Base-by-base conservation (phyloP, 2,329 filamentous ascomycete genomes). In the Beauveria sp. region DNA sequence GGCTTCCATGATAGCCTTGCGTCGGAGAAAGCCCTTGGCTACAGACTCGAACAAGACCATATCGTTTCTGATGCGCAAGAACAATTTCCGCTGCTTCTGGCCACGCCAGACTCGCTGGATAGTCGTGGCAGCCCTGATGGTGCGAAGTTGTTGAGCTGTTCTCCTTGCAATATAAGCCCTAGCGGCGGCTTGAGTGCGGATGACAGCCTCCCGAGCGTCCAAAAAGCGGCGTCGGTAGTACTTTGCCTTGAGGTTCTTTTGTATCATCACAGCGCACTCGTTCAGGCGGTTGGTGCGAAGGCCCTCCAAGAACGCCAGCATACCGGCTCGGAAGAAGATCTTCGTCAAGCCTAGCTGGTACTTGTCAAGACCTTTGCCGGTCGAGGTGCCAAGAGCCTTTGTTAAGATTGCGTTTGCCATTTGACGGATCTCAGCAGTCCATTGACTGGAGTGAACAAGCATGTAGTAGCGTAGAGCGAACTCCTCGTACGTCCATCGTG, bases 291-390 rank as follows among this genome's bases (percentile, higher is more conserved):
- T 91, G 14, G 95, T 97, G 63, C 95, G 87, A 66, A 97, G 81
- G 67, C 97, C 97, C 77, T 99, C 95, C 56, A 99, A 80, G 78
- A 97, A 97, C 7, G 95, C 95, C 68, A 99, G 87, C 95, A 99
- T 99, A 75, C 95, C 95, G 61, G 95, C 95, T 63, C 95, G 89
- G 86, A 99, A 99, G 79, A 99, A 99, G 72, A 99, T 97, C 79
- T 99, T 99, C 58, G 93, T 98, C 66, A 98, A 81, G 77, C 95
- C 95, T 66, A 99, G 85, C 77, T 99, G 95, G 72, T 98, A 99
- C 77, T 96, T 99, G 78, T 98, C 95, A 59, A 87, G 77, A 53
- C 88, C 88, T 67, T 88, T 85, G 63, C 85, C 86, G 49, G 82
- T 90, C 67, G 86, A 86, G 64, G 89, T 86, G 61, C 91, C 93